Conservation (phyloP, 106 monocot species). For the Chionographis japonica region DNA sequence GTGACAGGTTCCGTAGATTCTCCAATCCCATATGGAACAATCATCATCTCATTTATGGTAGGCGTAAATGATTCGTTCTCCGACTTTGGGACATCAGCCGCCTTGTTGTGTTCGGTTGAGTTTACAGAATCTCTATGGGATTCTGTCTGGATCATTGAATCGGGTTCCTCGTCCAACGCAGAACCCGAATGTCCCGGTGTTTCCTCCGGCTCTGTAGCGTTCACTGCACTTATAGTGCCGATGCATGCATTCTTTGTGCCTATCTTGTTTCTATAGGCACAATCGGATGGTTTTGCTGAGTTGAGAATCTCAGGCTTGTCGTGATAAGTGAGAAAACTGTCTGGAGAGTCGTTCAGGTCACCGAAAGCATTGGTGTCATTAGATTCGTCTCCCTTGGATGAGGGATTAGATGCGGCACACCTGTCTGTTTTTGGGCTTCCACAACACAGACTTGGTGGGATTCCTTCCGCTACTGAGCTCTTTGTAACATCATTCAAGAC, state of each 20-base stretch:
- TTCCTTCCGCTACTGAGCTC: background rate
- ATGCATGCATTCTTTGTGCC: background rate
- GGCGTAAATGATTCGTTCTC: slow-evolving; percentile 23
- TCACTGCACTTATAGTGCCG: background rate
- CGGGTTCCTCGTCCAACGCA: slow-evolving; percentile 53
- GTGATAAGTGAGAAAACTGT: slow-evolving; percentile 13
- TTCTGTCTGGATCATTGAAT: slow-evolving; percentile 25
- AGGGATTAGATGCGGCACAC: slow-evolving; percentile 49
- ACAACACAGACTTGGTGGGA: background rate
- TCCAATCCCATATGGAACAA: background rate
- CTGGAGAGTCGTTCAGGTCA: slow-evolving; percentile 52
- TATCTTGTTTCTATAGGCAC: background rate
- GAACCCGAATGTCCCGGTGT: slow-evolving; percentile 26
- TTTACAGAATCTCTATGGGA: slow-evolving; percentile 32
- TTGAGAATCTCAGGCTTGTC: slow-evolving; percentile 34
- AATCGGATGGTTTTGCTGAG: slow-evolving; percentile 15
- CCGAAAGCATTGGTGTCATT: slow-evolving; percentile 36
- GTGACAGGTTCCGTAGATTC: slow-evolving; percentile 18
- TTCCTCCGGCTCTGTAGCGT: slow-evolving; percentile 21
- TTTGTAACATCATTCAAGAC: background rate
- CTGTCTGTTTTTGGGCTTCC: slow-evolving; percentile 42
- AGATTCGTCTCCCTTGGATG: slow-evolving; percentile 55
- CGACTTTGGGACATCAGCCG: slow-evolving; percentile 22
- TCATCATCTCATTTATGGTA: slow-evolving; percentile 10
- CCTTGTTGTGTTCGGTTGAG: slow-evolving; percentile 20